phyloP scores from a whole-genome alignment of 23 red algal species.

The Gracilaria vermiculophylla region DNA sequence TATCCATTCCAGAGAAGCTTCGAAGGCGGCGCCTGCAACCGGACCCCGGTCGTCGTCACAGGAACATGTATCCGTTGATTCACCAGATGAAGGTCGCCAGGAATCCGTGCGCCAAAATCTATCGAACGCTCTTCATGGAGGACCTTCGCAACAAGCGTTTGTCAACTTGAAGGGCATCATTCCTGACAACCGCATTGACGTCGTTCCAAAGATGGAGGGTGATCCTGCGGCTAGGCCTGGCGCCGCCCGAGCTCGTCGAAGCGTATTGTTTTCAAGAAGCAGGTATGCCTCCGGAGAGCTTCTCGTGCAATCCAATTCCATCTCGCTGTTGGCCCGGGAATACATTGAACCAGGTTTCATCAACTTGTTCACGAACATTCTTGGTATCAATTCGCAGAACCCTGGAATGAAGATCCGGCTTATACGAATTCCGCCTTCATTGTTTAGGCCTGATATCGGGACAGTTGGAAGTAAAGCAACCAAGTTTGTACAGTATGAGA shows the following conservation, averaged over 20 bases:
- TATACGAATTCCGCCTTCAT: constrained; percentile 27
- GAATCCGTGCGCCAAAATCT: background rate
- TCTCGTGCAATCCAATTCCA: constrained; percentile 61
- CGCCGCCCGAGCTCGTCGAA: constrained; percentile 38
- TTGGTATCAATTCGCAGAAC: constrained; percentile 18
- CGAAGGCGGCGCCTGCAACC: background rate
- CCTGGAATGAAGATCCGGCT: constrained; percentile 63
- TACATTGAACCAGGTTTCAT: constrained; percentile 77
- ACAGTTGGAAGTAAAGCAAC: background rate
- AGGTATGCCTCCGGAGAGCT: constrained; percentile 83
- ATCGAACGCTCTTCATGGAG: background rate
- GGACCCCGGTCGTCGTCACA: background rate
- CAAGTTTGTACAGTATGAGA: constrained; percentile 12
- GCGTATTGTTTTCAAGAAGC: constrained; percentile 65
- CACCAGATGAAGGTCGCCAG: background rate
- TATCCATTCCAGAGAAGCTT: background rate
- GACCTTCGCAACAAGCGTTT: background rate
- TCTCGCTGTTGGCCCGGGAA: constrained; percentile 67
- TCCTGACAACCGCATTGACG: background rate
- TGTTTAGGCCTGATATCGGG: constrained; percentile 20
- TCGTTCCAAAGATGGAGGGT: background rate
- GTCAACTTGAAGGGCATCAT: background rate
- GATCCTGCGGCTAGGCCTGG: constrained; percentile 38
- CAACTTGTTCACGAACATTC: constrained; percentile 47
- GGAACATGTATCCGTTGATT: background rate